Evolutionary conservation across 2,329 filamentous ascomycete genomes (phyloP).

Genomic region (Chrysosporium queenslandicum): DNA sequence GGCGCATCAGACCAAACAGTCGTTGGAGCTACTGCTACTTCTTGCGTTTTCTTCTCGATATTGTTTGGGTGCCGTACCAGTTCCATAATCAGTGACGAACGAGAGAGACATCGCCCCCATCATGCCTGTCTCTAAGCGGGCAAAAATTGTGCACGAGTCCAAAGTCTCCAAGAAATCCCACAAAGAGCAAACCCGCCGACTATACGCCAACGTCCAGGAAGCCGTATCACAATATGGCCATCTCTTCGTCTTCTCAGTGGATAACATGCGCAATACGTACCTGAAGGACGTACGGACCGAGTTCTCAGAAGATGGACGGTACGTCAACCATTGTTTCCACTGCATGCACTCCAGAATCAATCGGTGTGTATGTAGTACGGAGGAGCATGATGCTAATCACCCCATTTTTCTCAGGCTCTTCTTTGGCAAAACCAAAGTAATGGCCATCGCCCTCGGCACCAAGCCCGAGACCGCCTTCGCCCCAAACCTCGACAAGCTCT

Average conservation of each 20-base stretch:
- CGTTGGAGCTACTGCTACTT: background rate
- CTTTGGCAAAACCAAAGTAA: constrained; percentile 99
- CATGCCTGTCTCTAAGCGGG: constrained; percentile 96
- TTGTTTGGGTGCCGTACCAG: background rate
- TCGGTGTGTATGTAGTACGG: too few relatives aligned
- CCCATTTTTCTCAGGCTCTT: constrained; percentile 58
- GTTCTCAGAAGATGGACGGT: constrained; percentile 57
- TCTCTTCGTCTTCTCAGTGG: constrained; percentile 86
- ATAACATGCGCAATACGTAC: constrained; percentile 97
- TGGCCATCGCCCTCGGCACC: constrained; percentile 84
- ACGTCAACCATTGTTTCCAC: constrained; percentile 45
- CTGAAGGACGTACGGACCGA: constrained; percentile 82
- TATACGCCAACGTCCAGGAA: constrained; percentile 81
- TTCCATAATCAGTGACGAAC: background rate
- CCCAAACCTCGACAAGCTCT: constrained; percentile 62
- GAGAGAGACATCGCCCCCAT: background rate
- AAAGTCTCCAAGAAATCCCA: constrained; percentile 86
- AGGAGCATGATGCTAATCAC: background rate
- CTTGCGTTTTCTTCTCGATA: background rate
- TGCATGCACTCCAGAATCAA: too few relatives aligned
- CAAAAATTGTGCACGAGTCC: constrained; percentile 78
- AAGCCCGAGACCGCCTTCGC: constrained; percentile 69
- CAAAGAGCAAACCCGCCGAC: constrained; percentile 75
- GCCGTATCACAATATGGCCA: constrained; percentile 75
- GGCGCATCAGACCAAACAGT: constrained; percentile 3